phyloP scores from a whole-genome alignment of 1,139 yeast species.

The Sugiyamaella castrensis region DNA sequence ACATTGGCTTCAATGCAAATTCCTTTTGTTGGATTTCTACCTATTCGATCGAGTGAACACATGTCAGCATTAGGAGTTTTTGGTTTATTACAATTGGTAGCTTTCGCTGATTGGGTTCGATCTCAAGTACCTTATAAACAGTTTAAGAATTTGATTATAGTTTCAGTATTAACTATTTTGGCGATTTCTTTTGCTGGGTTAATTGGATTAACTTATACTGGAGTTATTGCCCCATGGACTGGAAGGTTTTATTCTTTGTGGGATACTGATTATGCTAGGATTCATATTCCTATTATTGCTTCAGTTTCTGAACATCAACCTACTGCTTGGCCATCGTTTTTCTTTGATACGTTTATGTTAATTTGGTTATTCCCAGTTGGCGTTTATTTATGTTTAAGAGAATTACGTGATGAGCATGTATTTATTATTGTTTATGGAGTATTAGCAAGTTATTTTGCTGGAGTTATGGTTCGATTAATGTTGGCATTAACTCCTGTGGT shows the following conservation, averaged over 20 bases:
- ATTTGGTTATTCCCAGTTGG: slow-evolving; percentile 99
- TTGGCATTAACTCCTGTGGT: slow-evolving; percentile 93
- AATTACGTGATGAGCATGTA: slow-evolving; percentile 86
- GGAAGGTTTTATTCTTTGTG: slow-evolving; percentile 98
- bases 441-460: slow-evolving; percentile 94
- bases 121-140: slow-evolving; percentile 69
- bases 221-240: slow-evolving; percentile 98
- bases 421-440: slow-evolving; percentile 89
- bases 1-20: slow-evolving; percentile 98
- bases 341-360: slow-evolving; percentile 87
- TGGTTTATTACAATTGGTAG: slow-evolving; percentile 88
- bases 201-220: slow-evolving; percentile 78
- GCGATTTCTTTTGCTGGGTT: slow-evolving; percentile 67
- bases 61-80: slow-evolving; percentile 98
- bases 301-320: slow-evolving; percentile 99
- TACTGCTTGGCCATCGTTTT: slow-evolving; percentile 98
- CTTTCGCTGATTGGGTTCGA: slow-evolving; percentile 79
- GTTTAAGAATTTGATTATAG: slow-evolving; percentile 68
- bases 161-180: slow-evolving; percentile 56
- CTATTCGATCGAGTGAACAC: slow-evolving; percentile 95
- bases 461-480: slow-evolving; percentile 99
- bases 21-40: slow-evolving; percentile 96
- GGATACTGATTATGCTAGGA: slow-evolving; percentile 97
- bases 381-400: slow-evolving; percentile 84
- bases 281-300: slow-evolving; percentile 97